These are phyloP conservation scores for Stephania cephalantha DNA, from an alignment of 164 flowering plant genomes.

Conservation along the genomic window DNA sequence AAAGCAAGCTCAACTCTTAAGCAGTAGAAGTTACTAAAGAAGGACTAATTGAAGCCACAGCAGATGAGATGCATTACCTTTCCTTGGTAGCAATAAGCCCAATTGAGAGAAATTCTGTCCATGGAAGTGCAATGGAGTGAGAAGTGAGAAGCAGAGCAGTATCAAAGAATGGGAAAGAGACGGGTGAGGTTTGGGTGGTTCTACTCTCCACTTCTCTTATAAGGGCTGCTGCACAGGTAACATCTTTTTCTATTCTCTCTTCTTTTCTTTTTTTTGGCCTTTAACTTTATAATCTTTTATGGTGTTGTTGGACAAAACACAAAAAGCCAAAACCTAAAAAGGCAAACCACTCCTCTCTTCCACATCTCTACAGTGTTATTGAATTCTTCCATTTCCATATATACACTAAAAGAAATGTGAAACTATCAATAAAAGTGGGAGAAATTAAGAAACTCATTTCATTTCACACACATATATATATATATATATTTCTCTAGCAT, in stretches of 20 bases:
- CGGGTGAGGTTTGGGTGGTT: not conserved
- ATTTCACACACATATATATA: not conserved
- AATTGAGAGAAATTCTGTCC: conserved; percentile 47
- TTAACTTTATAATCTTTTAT: conserved; percentile 1
- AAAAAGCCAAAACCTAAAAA: conserved; percentile 18
- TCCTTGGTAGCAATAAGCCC: conserved; percentile 58
- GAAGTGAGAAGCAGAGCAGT: not conserved
- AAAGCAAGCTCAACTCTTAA: not conserved
- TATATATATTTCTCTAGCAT: not conserved
- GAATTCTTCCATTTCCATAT: not conserved
- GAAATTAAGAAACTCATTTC: not conserved
- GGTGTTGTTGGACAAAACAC: conserved; percentile 18
- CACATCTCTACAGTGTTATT: not conserved
- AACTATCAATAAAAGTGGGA: conserved; percentile 6
- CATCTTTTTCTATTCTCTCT: conserved; percentile 4
- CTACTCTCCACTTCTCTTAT: conserved; percentile 8
- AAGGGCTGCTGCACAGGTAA: conserved; percentile 5
- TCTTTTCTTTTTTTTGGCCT: conserved; percentile 2
- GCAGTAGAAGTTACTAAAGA: conserved; percentile 1
- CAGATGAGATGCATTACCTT: conserved; percentile 36
- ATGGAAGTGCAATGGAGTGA: conserved; percentile 16
- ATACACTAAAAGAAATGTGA: conserved; percentile 6
- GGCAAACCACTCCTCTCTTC: conserved; percentile 3
- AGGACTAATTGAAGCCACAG: not conserved
- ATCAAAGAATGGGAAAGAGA: not conserved